Conservation (phyloP, 2,329 filamentous ascomycete genomes). For the Tolypocladium tundrense region DNA sequence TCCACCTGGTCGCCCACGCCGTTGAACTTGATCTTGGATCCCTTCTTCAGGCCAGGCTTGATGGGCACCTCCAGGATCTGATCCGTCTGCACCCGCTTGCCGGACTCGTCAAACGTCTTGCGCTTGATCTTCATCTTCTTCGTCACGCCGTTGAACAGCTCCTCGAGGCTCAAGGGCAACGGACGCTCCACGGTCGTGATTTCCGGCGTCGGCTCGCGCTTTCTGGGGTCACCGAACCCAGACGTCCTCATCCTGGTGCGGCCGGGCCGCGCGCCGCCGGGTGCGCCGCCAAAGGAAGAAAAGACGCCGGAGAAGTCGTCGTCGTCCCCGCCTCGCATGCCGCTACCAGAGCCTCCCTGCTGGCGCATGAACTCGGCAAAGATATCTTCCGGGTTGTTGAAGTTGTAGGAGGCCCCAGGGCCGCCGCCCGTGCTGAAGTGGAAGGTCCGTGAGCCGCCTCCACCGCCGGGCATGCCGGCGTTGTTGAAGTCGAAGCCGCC, state of each 20-base stretch:
- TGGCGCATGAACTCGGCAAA: conserved; percentile 72
- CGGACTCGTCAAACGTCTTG: conserved; percentile 81
- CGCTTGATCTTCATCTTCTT: conserved; percentile 99
- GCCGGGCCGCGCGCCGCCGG: conserved; percentile 20
- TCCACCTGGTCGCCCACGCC: conserved; percentile 98
- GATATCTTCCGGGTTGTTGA: conserved; percentile 74
- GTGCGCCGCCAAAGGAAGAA: conserved; percentile 32
- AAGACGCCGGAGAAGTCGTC: conserved; percentile 46
- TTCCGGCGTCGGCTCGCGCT: conserved; percentile 53
- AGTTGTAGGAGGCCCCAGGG: conserved; percentile 58
- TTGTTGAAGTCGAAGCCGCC: conserved; percentile 41
- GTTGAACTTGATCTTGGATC: conserved; percentile 96
- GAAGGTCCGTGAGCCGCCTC: conserved; percentile 46
- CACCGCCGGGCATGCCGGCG: conserved; percentile 31
- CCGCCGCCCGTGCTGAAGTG: conserved; percentile 51
- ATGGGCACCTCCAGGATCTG: conserved; percentile 90
- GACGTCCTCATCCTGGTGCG: conserved; percentile 33
- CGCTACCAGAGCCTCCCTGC: conserved; percentile 27
- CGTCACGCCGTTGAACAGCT: conserved; percentile 73
- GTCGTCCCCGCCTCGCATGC: conserved; percentile 14
- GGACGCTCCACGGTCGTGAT: conserved; percentile 84
- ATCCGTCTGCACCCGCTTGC: conserved; percentile 79
- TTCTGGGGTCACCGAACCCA: conserved; percentile 21
- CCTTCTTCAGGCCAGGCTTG: conserved; percentile 90
- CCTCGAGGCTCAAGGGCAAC: conserved; percentile 73